phyloP scores from a whole-genome alignment of 148 eudicot genomes.

The Polygonum maritimum region DNA sequence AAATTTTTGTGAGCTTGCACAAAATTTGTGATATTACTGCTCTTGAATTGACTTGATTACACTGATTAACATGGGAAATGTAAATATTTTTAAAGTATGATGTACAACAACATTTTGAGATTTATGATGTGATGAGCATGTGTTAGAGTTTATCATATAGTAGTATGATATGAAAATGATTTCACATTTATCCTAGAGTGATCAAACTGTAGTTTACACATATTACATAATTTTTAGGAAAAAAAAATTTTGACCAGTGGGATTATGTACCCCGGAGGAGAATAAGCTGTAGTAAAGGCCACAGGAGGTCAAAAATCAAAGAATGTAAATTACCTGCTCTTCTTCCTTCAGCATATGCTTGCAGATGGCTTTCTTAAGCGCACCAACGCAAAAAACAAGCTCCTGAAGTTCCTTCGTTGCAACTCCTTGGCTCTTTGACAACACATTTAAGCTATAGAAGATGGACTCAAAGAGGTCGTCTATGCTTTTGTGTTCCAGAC shows the following conservation, averaged over 20 bases:
- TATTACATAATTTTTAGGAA: neutral
- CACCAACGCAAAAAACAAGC: slow-evolving; percentile 47
- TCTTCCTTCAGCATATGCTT: slow-evolving; percentile 94
- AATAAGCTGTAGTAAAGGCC: neutral
- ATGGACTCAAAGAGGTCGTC: slow-evolving; percentile 46
- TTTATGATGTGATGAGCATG: no score
- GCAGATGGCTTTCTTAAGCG: slow-evolving; percentile 38
- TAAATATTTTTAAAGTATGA: no score
- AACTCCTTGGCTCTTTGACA: slow-evolving; percentile 27
- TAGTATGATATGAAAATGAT: no score
- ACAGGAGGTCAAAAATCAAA: neutral
- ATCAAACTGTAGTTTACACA: neutral
- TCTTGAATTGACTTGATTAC: no score
- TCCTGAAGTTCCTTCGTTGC: slow-evolving; percentile 34
- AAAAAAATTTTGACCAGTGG: no score
- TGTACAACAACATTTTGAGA: no score
- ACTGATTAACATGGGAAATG: no score
- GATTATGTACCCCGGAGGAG: neutral
- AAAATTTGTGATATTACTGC: no score
- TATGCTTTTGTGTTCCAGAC: slow-evolving; percentile 66
- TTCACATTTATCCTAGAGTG: neutral
- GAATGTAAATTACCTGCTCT: slow-evolving; percentile 44
- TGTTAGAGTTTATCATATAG: no score
- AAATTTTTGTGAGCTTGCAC: no score
- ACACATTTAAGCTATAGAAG: slow-evolving; percentile 38